phyloP scores from a whole-genome alignment of 768 basidiomycete genomes.

The Basidioascus undulatus region DNA sequence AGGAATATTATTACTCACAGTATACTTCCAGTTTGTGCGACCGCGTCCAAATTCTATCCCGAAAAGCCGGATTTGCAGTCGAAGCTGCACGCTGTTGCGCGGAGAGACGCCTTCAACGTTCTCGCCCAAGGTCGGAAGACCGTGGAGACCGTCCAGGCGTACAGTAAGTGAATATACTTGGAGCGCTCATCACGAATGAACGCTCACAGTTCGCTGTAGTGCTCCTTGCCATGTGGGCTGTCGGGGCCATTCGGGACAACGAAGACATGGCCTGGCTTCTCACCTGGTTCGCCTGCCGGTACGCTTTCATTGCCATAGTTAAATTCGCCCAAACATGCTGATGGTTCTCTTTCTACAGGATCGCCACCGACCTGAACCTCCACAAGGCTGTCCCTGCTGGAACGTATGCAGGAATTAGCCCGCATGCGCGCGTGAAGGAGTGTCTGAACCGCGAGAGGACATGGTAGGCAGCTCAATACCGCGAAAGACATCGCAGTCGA shows the following conservation, averaged over 20 bases:
- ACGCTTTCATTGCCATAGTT: no score
- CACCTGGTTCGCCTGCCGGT: no score
- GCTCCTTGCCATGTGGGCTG: no score
- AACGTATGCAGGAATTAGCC: slow-evolving; percentile 52
- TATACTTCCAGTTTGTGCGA: slow-evolving; percentile 90
- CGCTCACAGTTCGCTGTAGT: no score
- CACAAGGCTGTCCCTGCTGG: slow-evolving; percentile 34
- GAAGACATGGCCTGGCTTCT: no score
- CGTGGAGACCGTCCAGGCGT: slow-evolving; percentile 70
- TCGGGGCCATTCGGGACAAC: no score
- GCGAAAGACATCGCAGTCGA: no score
- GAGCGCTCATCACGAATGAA: no score
- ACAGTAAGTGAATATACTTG: no score
- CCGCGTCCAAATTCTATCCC: slow-evolving; percentile 66
- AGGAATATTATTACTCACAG: not conserved
- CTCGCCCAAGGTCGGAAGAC: slow-evolving; percentile 70
- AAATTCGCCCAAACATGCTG: no score
- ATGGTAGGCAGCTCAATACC: slow-evolving; percentile 43
- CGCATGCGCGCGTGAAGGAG: slow-evolving; percentile 55
- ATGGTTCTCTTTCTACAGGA: no score
- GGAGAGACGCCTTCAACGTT: slow-evolving; percentile 64
- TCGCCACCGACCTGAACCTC: slow-evolving; percentile 81
- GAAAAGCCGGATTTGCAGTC: slow-evolving; percentile 54
- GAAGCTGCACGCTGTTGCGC: slow-evolving; percentile 50
- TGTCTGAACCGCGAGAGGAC: slow-evolving; percentile 81